Evolutionary conservation across 2,329 filamentous ascomycete genomes (phyloP), one percentile per base, ranked within the genome.

Genomic region (Setomelanomma holmii): DNA sequence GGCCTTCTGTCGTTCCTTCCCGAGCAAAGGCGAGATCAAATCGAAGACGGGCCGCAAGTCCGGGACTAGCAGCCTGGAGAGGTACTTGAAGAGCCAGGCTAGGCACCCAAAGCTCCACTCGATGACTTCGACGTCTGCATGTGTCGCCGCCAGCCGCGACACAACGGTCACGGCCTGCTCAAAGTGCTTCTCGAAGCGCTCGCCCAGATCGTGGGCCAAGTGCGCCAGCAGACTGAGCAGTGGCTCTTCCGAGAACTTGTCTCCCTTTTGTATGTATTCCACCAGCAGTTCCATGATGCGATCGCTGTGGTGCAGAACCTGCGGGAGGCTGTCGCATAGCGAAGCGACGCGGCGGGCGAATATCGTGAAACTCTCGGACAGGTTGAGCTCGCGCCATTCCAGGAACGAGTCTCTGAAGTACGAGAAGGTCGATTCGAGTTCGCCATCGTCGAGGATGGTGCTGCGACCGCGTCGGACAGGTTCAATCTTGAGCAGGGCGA

Each of bases 81-180:
- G 84, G 69, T 98, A 98, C 72, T 99, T 99, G 84, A 99, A 97
- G 35, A 98, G 81, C 81, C 96, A 99, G 40, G 95, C 92, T 49
- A 99, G 81, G 63, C 91, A 93, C 11, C 89, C 91, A 76, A 99
- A 99, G 44, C 91, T 93, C 93, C 93, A 98, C 77, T 99, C 95
- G 44, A 98, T 90, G n/a, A 96, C 92, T 58, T 93, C 90, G 21
- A 90, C 87, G 67, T 90, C 89, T 50, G 89, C 83, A 46, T 90
- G 86, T 64, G 86, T 89, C 47, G 87, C 87, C 10, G 92, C 93
- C 59, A 98, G 84, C 14, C 86, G 85, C 34, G 90, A 85, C 48
- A 99, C 86, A 47, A 96, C 79, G 47, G 81, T 84, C 51, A 99
- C 85, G 21, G 89, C 86, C 45, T 84, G 83, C 40, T 86, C 83